Evolutionary conservation across 257 asterid genomes (phyloP).

Genomic region (Anisodus tanguticus): DNA sequence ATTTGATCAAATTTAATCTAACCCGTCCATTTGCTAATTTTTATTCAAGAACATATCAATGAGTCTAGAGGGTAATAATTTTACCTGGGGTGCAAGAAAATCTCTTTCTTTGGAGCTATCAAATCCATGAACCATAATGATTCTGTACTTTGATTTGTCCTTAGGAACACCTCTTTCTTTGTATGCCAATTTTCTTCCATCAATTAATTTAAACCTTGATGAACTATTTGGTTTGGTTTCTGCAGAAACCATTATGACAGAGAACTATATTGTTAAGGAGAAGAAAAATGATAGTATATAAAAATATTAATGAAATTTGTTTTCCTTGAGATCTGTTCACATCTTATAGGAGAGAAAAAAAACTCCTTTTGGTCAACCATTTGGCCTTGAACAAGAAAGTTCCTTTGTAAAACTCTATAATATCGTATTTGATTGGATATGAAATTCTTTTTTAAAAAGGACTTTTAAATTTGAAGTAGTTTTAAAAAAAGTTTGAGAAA

Average conservation of each 20-base stretch:
- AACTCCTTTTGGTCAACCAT: not conserved
- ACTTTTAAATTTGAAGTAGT: no score
- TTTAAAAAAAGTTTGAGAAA: no score
- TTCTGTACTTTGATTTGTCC: constrained; percentile 58
- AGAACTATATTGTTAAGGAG: not conserved
- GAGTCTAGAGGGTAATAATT: not conserved
- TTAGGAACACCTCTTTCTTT: constrained; percentile 81
- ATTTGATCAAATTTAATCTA: not conserved
- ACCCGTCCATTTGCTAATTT: not conserved
- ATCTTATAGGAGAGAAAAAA: not conserved
- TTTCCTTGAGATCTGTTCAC: constrained; percentile 16
- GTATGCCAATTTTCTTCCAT: constrained; percentile 86
- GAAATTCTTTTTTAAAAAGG: no score
- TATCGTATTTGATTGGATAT: no score
- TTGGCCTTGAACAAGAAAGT: not conserved
- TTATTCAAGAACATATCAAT: not conserved
- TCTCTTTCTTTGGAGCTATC: constrained; percentile 88
- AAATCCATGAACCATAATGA: constrained; percentile 84
- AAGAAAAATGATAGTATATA: not conserved
- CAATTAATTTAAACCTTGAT: constrained; percentile 61
- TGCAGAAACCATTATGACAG: constrained; percentile 18
- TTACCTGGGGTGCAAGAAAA: constrained; percentile 78
- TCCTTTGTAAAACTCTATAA: not conserved
- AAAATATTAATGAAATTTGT: not conserved
- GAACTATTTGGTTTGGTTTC: constrained; percentile 16